Evolutionary conservation across 2,329 filamentous ascomycete genomes (phyloP).

Genomic region (Sarocladiaceae sp.): DNA sequence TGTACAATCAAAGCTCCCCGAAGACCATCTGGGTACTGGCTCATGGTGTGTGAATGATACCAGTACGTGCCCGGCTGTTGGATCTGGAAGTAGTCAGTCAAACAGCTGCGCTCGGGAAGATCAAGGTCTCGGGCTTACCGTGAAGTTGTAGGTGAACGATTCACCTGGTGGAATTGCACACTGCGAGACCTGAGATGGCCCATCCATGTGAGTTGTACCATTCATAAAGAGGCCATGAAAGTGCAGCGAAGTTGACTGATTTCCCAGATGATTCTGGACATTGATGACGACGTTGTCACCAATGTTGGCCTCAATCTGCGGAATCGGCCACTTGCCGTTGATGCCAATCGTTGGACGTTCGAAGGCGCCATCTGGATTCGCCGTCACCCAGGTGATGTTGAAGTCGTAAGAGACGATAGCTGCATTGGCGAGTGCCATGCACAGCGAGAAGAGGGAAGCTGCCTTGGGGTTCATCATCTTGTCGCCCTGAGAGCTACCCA

Average conservation of each 20-base stretch:
- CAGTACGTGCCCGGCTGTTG: conserved; percentile 69
- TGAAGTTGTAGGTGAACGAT: conserved; percentile 66
- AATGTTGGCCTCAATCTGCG: conserved; percentile 54
- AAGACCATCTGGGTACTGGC: conserved; percentile 65
- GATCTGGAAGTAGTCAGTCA: conserved; percentile 29
- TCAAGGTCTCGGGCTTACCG: conserved; percentile 42
- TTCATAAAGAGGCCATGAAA: conserved; percentile 70
- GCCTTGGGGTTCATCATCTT: too few relatives aligned
- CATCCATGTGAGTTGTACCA: conserved; percentile 65
- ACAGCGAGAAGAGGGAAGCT: neutral
- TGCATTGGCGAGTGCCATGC: conserved; percentile 13
- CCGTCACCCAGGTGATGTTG: conserved; percentile 63
- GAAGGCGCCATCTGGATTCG: conserved; percentile 63
- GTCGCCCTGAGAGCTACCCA: too few relatives aligned
- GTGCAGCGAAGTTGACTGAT: conserved; percentile 48
- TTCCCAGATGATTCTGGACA: conserved; percentile 54
- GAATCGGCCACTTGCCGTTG: conserved; percentile 71
- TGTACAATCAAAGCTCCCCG: conserved; percentile 59
- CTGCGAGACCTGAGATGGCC: conserved; percentile 59
- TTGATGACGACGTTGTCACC: conserved; percentile 58
- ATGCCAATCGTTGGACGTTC: conserved; percentile 67
- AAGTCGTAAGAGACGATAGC: conserved; percentile 56
- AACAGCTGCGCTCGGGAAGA: conserved; percentile 18
- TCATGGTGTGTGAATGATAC: conserved; percentile 66
- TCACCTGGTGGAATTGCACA: conserved; percentile 58